Conservation (phyloP, 2,329 filamentous ascomycete genomes). For the Seiridium cupressi region DNA sequence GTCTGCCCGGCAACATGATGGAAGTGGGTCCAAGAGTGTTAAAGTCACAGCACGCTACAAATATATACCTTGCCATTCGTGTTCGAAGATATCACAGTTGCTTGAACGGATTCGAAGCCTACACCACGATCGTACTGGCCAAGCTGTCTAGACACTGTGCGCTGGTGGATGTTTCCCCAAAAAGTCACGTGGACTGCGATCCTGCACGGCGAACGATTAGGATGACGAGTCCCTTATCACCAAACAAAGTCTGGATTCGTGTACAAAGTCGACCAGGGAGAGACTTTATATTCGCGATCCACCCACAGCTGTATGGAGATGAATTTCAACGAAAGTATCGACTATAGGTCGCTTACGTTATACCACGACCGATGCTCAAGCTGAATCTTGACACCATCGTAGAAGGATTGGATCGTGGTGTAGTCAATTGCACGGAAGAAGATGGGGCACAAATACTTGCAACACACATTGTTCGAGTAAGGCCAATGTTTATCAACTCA, state of each 20-base stretch:
- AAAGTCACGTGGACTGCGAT: background rate
- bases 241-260: background rate
- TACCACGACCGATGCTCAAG: background rate
- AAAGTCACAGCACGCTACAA: background rate
- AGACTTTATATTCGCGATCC: background rate
- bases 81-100: background rate
- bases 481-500: background rate
- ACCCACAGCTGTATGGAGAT: background rate
- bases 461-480: background rate
- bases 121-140: background rate
- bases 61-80: background rate
- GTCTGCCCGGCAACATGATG: background rate
- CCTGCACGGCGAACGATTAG: background rate
- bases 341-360: background rate
- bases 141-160: background rate
- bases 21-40: background rate
- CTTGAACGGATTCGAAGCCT: background rate
- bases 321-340: background rate
- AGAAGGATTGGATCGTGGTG: background rate
- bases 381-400: background rate
- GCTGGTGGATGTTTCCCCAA: background rate
- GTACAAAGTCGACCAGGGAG: background rate
- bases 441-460: background rate
- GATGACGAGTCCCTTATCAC: background rate
- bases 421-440: background rate